Base-by-base conservation (phyloP, 129 eudicot genomes). In the Cynara cardunculus region DNA sequence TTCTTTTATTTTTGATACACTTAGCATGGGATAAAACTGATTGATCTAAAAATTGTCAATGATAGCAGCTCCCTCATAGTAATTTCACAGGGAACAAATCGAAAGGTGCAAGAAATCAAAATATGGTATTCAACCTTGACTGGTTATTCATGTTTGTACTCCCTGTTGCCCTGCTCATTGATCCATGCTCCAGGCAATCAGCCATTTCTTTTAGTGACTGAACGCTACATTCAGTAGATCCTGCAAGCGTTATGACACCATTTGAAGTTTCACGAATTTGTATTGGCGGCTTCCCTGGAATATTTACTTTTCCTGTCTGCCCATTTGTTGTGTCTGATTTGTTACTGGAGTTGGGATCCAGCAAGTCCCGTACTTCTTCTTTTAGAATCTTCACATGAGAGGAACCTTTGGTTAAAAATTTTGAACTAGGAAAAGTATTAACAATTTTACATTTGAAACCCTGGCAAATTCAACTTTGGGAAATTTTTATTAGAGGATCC, bases 121-220 rank as follows among this genome's bases (percentile, higher is more conserved):
- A 25, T 27, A 46, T 67, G 35, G 37, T 1, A 56, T 24, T 74
- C 39, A 73, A 96, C 99, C 99, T 93, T 19, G 99, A 96, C 83
- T 96, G 99, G 81, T 96, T 91, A 78, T 96, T 96, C 99, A 96
- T 96, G 87, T 96, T 96, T 69, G 99, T 96, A 85, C 99, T 96
- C 75, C 99, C 99, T 0, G 99, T 96, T 41, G 99, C 99, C 88
- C 99, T 86, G 90, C 91, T 91, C 78, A 96, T 75, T 19, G 99
- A 96, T 80, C 99, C 99, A 74, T 93, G 97, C 74, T 91, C 99
- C 22, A 96, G 88, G 87, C 97, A 96, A 77, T 91, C 89, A 67
- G 94, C 88, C 99, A 96, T 96, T 85, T 96, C 98, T 88, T 89
- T 96, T 61, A 96, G 87, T 10, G 97, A 85, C 77, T 89, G 91